A percentile compares a stretch with the other conserved stretches of the same genome.
phyloP scores from a whole-genome alignment of 768 basidiomycete species.

The Amanita polypyramis region DNA sequence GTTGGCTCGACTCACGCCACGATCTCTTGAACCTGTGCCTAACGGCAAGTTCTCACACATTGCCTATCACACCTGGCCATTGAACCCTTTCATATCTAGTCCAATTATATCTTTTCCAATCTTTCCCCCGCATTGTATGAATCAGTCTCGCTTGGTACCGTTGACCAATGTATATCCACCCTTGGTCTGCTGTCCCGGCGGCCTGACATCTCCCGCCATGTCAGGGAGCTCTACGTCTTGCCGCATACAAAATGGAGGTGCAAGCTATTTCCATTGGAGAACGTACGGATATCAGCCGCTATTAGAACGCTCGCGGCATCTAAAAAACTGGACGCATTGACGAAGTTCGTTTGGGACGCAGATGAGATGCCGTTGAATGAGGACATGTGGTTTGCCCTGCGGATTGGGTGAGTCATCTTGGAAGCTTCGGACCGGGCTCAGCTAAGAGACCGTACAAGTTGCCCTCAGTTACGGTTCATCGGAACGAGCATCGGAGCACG shows the following conservation, averaged over 20 bases:
- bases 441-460: slow-evolving; percentile 28
- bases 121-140: slow-evolving; percentile 52
- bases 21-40: slow-evolving; percentile 53
- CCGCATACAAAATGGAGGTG: slow-evolving; percentile 22
- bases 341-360: slow-evolving; percentile 62
- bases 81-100: slow-evolving; percentile 27
- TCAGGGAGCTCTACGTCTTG: slow-evolving; percentile 45
- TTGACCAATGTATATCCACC: slow-evolving; percentile 52
- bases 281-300: slow-evolving; percentile 36
- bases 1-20: slow-evolving; percentile 35
- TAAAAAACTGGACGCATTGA: slow-evolving; percentile 48
- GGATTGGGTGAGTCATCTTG: slow-evolving; percentile 39
- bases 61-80: neutral
- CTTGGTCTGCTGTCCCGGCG: slow-evolving; percentile 49
- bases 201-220: slow-evolving; percentile 55
- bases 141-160: slow-evolving; percentile 40
- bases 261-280: slow-evolving; percentile 17
- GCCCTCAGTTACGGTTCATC: slow-evolving; percentile 53
- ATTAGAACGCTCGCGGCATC: slow-evolving; percentile 39
- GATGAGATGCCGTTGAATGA: slow-evolving; percentile 58
- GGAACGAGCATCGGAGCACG: slow-evolving; percentile 52
- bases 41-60: slow-evolving; percentile 34
- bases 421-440: neutral
- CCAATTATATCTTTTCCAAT: slow-evolving; percentile 36
- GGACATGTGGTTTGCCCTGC: slow-evolving; percentile 71